A percentile compares a stretch with the other conserved stretches of the same genome.
phyloP scores from a whole-genome alignment of 2,329 filamentous ascomycete genomes.

The Scopulariopsis brevicaulis region DNA sequence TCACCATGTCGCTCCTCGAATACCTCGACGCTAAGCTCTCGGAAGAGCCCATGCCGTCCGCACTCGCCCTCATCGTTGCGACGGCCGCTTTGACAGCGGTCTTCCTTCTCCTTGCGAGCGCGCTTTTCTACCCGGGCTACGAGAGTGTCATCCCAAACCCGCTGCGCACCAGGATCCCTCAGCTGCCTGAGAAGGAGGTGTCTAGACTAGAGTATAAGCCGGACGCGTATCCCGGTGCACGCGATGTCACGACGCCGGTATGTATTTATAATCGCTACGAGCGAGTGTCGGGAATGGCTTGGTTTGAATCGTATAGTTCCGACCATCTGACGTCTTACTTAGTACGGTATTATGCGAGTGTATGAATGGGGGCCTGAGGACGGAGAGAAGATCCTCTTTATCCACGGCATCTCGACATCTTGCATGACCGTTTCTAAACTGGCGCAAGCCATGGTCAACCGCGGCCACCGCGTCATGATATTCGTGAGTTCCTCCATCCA shows the following conservation, averaged over 20 bases:
- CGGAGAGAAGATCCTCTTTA: slow-evolving; percentile 63
- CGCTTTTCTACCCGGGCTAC: slow-evolving; percentile 25
- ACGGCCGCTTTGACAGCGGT: slow-evolving; percentile 29
- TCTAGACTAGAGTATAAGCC: slow-evolving; percentile 44
- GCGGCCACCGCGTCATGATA: slow-evolving; percentile 69
- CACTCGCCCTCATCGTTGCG: slow-evolving; percentile 19
- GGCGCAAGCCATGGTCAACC: slow-evolving; percentile 53
- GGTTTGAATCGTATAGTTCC: neutral
- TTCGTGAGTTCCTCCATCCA: slow-evolving; percentile 37
- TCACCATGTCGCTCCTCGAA: neutral
- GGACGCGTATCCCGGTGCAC: slow-evolving; percentile 58
- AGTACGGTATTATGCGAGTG: slow-evolving; percentile 63
- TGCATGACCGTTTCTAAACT: slow-evolving; percentile 61
- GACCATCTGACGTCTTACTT: neutral
- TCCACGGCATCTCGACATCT: slow-evolving; percentile 78
- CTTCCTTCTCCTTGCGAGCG: slow-evolving; percentile 21
- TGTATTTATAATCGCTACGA: slow-evolving; percentile 10
- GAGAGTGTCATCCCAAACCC: slow-evolving; percentile 30
- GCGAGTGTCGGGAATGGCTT: neutral
- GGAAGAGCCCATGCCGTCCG: neutral
- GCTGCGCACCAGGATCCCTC: slow-evolving; percentile 25
- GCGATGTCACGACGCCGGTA: slow-evolving; percentile 60
- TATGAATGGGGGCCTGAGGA: slow-evolving; percentile 73
- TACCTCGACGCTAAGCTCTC: neutral
- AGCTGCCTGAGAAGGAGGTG: slow-evolving; percentile 22